These are phyloP conservation scores for Globisporangium paddicum DNA, from an alignment of 352 stramenopile species.

Conservation along the genomic window DNA sequence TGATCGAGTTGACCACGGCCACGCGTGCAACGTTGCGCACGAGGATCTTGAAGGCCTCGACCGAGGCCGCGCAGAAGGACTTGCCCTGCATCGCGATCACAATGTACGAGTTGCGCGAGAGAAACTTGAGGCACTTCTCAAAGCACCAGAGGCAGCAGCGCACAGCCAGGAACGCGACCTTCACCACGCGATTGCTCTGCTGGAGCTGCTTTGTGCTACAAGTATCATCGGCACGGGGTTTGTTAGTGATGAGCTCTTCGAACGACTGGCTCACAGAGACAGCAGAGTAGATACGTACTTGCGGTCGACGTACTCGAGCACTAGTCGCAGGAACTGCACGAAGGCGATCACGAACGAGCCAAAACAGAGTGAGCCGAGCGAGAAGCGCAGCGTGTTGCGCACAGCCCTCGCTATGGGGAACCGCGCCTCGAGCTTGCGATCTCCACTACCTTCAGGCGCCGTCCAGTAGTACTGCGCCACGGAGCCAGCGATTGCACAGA, in stretches of 20 bases:
- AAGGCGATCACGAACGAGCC: constrained; percentile 96
- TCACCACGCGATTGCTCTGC: constrained; percentile 67
- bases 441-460: constrained; percentile 17
- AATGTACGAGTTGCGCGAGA: constrained; percentile 97
- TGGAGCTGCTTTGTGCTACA: constrained; percentile 72
- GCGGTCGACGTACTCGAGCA: constrained; percentile 93
- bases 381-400: constrained; percentile 79
- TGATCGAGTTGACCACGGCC: constrained; percentile 90
- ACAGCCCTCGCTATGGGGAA: constrained; percentile 66
- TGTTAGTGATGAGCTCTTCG: neutral
- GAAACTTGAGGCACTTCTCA: constrained; percentile 95
- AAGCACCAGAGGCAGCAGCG: constrained; percentile 95
- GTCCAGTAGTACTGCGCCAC: constrained; percentile 94
- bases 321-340: constrained; percentile 92
- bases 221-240: neutral
- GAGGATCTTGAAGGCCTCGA: constrained; percentile 93
- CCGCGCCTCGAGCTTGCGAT: constrained; percentile 36
- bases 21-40: constrained; percentile 89
- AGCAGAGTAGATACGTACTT: constrained; percentile 50
- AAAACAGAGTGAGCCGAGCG: constrained; percentile 95
- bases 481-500: constrained; percentile 91
- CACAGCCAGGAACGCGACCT: constrained; percentile 71
- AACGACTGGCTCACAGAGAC: neutral
- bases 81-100: constrained; percentile 76
- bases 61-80: constrained; percentile 87